Evolutionary conservation across 1,284 basidiomycete species (phyloP), one percentile per base, ranked within the genome.

Genomic region (Dichomitus squalens): DNA sequence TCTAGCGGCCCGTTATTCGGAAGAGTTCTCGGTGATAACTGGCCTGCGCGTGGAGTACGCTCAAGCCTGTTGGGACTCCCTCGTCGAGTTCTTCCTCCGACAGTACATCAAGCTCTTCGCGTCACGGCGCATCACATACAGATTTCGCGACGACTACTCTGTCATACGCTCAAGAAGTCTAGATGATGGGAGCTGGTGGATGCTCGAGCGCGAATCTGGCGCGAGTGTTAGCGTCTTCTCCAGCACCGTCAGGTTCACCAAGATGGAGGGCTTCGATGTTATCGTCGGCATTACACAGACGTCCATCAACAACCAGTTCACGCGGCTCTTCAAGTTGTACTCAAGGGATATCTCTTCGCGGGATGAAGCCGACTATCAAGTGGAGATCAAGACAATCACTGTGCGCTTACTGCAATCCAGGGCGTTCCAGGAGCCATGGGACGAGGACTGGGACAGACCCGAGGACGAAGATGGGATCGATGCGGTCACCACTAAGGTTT

Each of bases 221-320:
- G 52, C 50, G 18, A 58, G 55, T 7, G 46, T 52, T 9, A 60
- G 57, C 29, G 44, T 55, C 8, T 59, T 43, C 4, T 47, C 44
- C 9, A 67, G 64, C 60, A 64, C 65, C n/a, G 58, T 66, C 11
- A 65, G 65, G 61, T 61, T 60, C 43, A 63, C 64, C 41, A 59
- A 65, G 55, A 66, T 68, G 61, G 53, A 52, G 49, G 69, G 69
- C 52, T 74, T 69, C 64, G 73, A 75, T 59, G 63, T 70, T 51
- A 61, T 73, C 60, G 62, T 59, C 34, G 70, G 71, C 1, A 59
- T 75, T 49, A 70, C 73, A 1, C 70, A 73, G 50, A 60, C 60
- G 3, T 67, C 71, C 2, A 65, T 73, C 61, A 71, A 72, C 57
- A 60, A 56, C 6, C 63, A 69, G 46, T 71, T 71, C 66, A 52